A percentile compares a stretch with the other conserved stretches of the same genome.
phyloP scores from a whole-genome alignment of 768 basidiomycete species.

The Mycena capillaripes region DNA sequence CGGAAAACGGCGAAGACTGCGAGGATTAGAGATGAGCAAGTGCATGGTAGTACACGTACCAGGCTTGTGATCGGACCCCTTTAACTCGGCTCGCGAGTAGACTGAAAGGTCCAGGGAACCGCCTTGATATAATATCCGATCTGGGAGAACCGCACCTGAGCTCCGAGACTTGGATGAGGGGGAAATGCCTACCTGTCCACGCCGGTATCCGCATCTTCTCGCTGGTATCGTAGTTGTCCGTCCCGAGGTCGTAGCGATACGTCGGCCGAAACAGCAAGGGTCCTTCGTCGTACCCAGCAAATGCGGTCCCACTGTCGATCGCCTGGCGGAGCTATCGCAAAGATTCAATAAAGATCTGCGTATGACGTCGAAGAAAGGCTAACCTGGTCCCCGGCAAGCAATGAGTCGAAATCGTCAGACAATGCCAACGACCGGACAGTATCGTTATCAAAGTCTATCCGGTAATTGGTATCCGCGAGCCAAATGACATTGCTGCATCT shows the following conservation, averaged over 20 bases:
- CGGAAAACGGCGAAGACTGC: slow-evolving; percentile 89
- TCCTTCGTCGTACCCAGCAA: slow-evolving; percentile 89
- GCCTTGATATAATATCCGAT: slow-evolving; percentile 93
- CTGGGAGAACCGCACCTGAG: slow-evolving; percentile 58
- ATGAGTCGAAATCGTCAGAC: slow-evolving; percentile 75
- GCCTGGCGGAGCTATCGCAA: slow-evolving; percentile 73
- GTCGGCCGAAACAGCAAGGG: slow-evolving; percentile 94
- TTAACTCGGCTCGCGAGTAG: slow-evolving; percentile 89
- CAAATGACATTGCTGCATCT: slow-evolving; percentile 86
- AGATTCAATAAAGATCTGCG: slow-evolving; percentile 12
- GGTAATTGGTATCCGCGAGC: slow-evolving; percentile 97
- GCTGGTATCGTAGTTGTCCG: slow-evolving; percentile 93
- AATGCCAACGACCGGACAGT: slow-evolving; percentile 78
- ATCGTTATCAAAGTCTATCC: slow-evolving; percentile 89
- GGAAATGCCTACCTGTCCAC: slow-evolving; percentile 84
- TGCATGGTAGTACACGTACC: slow-evolving; percentile 57
- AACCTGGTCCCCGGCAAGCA: slow-evolving; percentile 91
- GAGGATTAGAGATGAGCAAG: not conserved
- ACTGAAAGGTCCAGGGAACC: slow-evolving; percentile 75
- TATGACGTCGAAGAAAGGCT: slow-evolving; percentile 35
- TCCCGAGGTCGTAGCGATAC: slow-evolving; percentile 89
- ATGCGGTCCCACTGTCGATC: slow-evolving; percentile 82
- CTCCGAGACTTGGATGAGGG: not conserved
- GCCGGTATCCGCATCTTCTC: slow-evolving; percentile 98
- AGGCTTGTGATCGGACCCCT: slow-evolving; percentile 96